Conservation (phyloP, 2,329 filamentous ascomycete species). For the Epichloe gansuensis region DNA sequence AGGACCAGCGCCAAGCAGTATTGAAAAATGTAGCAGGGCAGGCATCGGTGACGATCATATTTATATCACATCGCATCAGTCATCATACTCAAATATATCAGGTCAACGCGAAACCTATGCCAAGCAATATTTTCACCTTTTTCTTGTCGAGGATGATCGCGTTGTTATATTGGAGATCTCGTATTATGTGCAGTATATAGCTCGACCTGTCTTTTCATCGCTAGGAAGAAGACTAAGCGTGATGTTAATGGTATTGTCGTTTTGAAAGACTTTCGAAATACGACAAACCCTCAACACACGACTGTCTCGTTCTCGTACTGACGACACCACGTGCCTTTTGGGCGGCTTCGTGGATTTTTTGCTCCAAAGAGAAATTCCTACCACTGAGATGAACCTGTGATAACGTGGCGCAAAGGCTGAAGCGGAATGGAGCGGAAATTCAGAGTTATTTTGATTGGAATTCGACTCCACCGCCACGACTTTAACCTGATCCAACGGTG, state of each 20-base stretch:
- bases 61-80: not conserved
- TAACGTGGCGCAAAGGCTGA: conserved; percentile 16
- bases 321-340: not conserved
- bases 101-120: not conserved
- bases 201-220: too few relatives aligned
- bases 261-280: too few relatives aligned
- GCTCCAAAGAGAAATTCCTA: not conserved
- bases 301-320: too few relatives aligned
- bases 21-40: not conserved
- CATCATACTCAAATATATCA: not conserved
- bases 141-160: too few relatives aligned
- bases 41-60: not conserved
- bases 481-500: too few relatives aligned
- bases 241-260: too few relatives aligned
- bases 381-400: conserved; percentile 16
- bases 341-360: not conserved
- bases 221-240: too few relatives aligned
- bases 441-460: not conserved
- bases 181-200: too few relatives aligned
- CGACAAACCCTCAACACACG: too few relatives aligned
- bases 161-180: too few relatives aligned
- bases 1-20: not conserved
- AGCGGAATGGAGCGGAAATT: conserved; percentile 11
- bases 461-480: not conserved
- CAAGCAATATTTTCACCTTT: too few relatives aligned